A percentile compares a stretch with the other conserved stretches of the same genome.
Conservation (phyloP, 768 basidiomycete species). For the Phaeolepiota aurea region DNA sequence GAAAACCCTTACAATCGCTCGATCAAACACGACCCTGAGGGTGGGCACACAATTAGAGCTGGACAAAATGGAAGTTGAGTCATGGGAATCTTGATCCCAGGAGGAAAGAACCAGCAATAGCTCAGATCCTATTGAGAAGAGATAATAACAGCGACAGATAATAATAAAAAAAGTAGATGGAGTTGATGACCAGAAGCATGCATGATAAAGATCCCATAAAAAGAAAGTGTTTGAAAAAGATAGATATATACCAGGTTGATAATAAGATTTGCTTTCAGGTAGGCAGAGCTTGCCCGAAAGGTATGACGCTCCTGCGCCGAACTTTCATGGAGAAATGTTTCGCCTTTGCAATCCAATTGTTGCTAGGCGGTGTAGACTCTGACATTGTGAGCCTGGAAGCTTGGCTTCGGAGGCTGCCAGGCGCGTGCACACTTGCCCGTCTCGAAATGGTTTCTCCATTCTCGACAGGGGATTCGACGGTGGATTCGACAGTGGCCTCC, state of each 20-base stretch:
- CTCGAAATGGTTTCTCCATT: slow-evolving; percentile 10
- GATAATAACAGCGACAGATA: neutral
- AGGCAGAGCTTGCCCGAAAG: neutral
- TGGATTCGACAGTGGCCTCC: slow-evolving; percentile 29
- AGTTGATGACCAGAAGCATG: neutral
- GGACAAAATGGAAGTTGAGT: neutral
- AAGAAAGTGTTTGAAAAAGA: slow-evolving; percentile 1
- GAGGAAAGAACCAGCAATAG: neutral
- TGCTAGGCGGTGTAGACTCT: slow-evolving; percentile 12
- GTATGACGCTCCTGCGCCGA: slow-evolving; percentile 24
- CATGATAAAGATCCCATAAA: neutral
- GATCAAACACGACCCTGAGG: neutral
- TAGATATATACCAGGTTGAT: neutral
- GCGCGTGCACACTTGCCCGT: slow-evolving; percentile 22
- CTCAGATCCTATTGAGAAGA: slow-evolving; percentile 4
- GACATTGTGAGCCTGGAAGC: slow-evolving; percentile 23
- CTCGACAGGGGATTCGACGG: slow-evolving; percentile 15
- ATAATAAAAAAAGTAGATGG: neutral
- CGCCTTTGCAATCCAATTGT: slow-evolving; percentile 25
- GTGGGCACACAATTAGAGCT: neutral
- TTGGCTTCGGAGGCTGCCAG: slow-evolving; percentile 22
- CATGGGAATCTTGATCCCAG: neutral
- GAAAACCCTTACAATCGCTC: slow-evolving; percentile 11
- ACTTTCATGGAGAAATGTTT: slow-evolving; percentile 35
- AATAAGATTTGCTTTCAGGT: too few species aligned